Evolutionary conservation across 345 rosid species (phyloP), one percentile per base, ranked within the genome.

Genomic region (Hibiscus trionum): DNA sequence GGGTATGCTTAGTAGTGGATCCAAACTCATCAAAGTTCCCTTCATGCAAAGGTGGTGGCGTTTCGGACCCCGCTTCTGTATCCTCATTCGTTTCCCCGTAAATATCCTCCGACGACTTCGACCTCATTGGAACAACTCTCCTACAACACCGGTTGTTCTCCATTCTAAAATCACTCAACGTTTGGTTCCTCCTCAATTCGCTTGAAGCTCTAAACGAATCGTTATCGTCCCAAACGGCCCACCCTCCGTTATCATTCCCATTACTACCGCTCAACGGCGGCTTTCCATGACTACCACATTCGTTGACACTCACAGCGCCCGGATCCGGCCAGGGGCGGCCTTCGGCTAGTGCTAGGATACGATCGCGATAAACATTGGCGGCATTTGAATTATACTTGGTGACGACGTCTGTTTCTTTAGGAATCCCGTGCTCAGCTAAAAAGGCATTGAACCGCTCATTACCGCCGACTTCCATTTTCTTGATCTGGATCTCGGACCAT

Each of bases 401-500:
- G 17, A 85, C 85, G 49, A 88, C 87, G 52, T 92, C 97, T 1
- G 90, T 95, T 66, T 90, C 91, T 75, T 95, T 92, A 7, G 88
- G 71, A 82, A 92, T 72, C 14, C 96, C 96, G 76, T 90, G 85
- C 39, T 75, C 89, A 1, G 85, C 75, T 7, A 95, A 82, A 81
- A 95, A 95, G 10, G 88, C 68, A 76, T 95, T 92, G 72, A 92
- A 89, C 11, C 72, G 74, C 6, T 95, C 97, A 82, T 92, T 95
- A 69, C 99, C 99, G 1, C 99, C 97, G 31, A 84, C 77, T 74
- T 92, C 99, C 99, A 95, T 92, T 72, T 92, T 95, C 88, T 88
- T 89, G 84, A 90, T 88, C 97, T 95, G 99, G 91, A 95, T 87
- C 80, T 92, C 99, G 44, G 99, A 91, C 99, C 99, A 95, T 1